Base-by-base conservation (phyloP, 2,329 filamentous ascomycete genomes). In the Fusarium foetens region DNA sequence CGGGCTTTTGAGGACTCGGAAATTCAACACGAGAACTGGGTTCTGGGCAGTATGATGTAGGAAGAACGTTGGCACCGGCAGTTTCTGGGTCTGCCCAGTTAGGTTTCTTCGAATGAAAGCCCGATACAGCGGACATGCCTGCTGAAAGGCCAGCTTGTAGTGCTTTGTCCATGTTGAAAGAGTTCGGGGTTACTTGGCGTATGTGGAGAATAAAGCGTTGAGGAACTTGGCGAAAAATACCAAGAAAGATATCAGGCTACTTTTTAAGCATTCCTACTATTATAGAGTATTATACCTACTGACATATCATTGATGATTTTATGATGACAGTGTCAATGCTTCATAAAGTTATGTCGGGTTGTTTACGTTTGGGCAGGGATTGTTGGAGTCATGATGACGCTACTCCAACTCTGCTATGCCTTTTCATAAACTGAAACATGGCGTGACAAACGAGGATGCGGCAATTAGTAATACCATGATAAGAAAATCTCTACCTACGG, bases 41-140 rank as follows among this genome's bases (percentile, higher is more conserved):
- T 3, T 52, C 17, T 0, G 66, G 66, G 8, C 63, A 69, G 8
- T 39, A 63, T 2, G n/a, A 52, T 5, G n/a, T 31, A 0, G 58
- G 52, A 1, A 68, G 42, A 4, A 64, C 9, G 1, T 64, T 68
- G 3, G 43, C 41, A 3, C 64, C 66, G 3, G 64, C 66, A 0
- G 33, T 52, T 39, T 63, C 41, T 2, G 46, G 52, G 11, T 43
- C 48, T 23, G 65, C 66, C 58, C 66, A 68, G 0, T 64, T 68
- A 1, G 64, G 64, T 10, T 69, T 68, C 17, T 21, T 35, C 6
- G 41, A 63, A 2, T 68, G 42, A 3, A 54, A 13, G 8, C 52
- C 58, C 3, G 58, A 43, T 0, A 52, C 21, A 12, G 58, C 41
- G 0, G 66, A 58, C 51, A 58, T 69, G 11, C 64, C 46, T 29